These are phyloP conservation scores for Corymbia calophylla DNA, from an alignment of 441 rosid species.

Conservation along the genomic window DNA sequence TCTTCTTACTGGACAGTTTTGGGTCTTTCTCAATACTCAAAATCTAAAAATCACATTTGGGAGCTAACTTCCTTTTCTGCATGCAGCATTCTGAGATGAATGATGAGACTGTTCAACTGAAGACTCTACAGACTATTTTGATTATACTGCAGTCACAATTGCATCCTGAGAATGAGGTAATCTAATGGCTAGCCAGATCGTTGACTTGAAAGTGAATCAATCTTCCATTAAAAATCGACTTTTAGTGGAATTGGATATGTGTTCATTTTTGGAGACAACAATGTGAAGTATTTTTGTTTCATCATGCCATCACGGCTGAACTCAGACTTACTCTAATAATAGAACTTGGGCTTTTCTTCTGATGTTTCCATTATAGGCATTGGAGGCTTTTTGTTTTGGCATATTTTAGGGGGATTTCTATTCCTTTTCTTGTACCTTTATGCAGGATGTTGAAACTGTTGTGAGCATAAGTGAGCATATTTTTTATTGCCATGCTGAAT, in stretches of 20 bases:
- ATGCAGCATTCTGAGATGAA: constrained; percentile 94
- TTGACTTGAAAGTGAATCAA: background rate
- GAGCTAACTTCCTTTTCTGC: constrained; percentile 12
- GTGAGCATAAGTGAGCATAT: background rate
- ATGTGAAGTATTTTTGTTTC: background rate
- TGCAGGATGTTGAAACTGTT: background rate
- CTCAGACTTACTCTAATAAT: background rate
- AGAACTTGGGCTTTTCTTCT: background rate
- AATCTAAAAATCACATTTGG: background rate
- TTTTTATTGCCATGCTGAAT: background rate
- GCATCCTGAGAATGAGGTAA: constrained; percentile 90
- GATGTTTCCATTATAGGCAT: background rate
- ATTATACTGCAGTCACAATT: constrained; percentile 88
- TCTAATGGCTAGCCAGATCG: background rate
- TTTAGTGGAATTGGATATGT: background rate
- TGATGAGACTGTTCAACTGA: constrained; percentile 88
- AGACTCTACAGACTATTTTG: constrained; percentile 88
- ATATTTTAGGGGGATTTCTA: background rate
- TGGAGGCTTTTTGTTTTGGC: background rate
- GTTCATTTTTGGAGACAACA: background rate
- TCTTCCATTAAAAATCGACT: background rate
- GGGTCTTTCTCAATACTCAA: background rate
- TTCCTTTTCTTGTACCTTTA: background rate
- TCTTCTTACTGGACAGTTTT: background rate
- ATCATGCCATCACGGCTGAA: background rate